These are phyloP conservation scores for Penicillium sp. DNA, from an alignment of 2,329 filamentous ascomycete species.

Conservation along the genomic window DNA sequence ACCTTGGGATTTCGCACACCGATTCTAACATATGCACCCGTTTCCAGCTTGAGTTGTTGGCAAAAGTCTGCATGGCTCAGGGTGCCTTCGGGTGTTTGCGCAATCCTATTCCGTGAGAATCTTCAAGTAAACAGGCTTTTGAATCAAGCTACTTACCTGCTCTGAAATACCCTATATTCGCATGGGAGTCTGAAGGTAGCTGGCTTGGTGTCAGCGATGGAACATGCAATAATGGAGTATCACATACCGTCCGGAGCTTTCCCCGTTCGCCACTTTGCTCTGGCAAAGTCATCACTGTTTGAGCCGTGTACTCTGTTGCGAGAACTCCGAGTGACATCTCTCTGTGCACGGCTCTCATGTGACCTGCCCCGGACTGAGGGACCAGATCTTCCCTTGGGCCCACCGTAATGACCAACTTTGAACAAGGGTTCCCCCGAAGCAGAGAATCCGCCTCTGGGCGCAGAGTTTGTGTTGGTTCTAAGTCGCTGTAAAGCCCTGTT, in stretches of 20 bases:
- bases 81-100: neutral
- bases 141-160: neutral
- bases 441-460: too few species aligned
- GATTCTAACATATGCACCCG: conserved; percentile 1
- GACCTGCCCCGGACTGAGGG: too few species aligned
- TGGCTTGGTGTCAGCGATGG: neutral
- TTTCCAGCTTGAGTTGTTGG: neutral
- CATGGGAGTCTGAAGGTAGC: conserved; percentile 3
- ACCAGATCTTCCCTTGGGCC: too few species aligned
- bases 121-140: neutral
- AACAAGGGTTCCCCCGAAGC: too few species aligned
- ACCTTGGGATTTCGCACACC: neutral
- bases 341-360: neutral
- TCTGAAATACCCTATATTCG: neutral
- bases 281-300: neutral
- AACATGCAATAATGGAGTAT: too few species aligned
- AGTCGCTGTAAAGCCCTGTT: too few species aligned
- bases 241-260: conserved; percentile 1
- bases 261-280: conserved; percentile 3
- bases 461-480: too few species aligned
- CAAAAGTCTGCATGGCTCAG: neutral
- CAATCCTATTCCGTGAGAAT: neutral
- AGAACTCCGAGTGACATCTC: neutral
- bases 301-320: neutral
- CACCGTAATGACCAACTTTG: too few species aligned